phyloP scores from a whole-genome alignment of 805 yeast genomes.

The Starmerella vitae region DNA sequence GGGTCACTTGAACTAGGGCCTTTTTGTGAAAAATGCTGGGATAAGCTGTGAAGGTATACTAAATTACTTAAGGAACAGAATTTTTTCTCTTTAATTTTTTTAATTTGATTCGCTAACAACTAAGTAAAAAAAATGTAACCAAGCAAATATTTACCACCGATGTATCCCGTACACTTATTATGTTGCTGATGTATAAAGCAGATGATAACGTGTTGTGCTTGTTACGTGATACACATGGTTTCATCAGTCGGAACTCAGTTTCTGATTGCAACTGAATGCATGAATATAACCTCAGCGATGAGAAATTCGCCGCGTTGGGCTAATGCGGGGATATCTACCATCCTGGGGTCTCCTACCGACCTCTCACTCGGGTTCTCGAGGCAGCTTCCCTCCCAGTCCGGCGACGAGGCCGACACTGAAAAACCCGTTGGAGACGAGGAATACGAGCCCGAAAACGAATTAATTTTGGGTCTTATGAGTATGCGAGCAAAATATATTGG shows the following conservation, averaged over 20 bases:
- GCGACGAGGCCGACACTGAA: not conserved
- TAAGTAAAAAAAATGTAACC: too few species aligned
- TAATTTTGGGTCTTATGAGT: conserved; percentile 67
- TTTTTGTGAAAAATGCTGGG: too few species aligned
- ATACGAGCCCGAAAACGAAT: conserved; percentile 42
- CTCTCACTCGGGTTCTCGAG: not conserved
- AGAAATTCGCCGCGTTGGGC: conserved; percentile 68
- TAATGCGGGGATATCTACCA: conserved; percentile 71
- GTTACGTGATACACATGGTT: not conserved
- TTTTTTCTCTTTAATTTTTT: too few species aligned
- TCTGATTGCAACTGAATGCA: conserved; percentile 77
- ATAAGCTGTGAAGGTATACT: too few species aligned
- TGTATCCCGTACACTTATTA: too few species aligned
- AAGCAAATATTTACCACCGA: too few species aligned
- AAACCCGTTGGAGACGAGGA: too few species aligned
- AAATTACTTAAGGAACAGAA: too few species aligned
- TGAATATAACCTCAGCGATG: conserved; percentile 76
- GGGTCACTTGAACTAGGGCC: too few species aligned
- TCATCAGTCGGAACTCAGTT: conserved; percentile 29
- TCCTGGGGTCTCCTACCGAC: conserved; percentile 44
- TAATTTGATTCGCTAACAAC: too few species aligned
- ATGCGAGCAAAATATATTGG: conserved; percentile 54
- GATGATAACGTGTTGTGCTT: too few species aligned
- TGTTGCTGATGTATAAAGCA: too few species aligned
- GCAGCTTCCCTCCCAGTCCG: not conserved